These are phyloP conservation scores for Penicillium brevicompactum DNA, from an alignment of 2,329 filamentous ascomycete species.

Conservation along the genomic window DNA sequence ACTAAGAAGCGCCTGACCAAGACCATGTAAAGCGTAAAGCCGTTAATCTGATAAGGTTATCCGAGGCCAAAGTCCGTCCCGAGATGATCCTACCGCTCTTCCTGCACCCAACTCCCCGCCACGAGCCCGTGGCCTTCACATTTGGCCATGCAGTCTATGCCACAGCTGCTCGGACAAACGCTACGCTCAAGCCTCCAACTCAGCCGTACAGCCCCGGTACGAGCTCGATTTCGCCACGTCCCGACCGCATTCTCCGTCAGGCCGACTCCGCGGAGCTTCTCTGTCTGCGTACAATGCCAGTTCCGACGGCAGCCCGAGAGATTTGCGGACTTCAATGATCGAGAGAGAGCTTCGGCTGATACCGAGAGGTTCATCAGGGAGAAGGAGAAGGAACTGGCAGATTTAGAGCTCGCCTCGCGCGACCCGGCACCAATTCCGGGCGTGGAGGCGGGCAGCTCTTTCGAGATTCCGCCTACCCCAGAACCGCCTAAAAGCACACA, in stretches of 20 bases:
- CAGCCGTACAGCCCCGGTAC: constrained; percentile 24
- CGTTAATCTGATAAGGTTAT: constrained; percentile 25
- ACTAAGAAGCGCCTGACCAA: too few relatives aligned
- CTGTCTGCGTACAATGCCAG: constrained; percentile 48
- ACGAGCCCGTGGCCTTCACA: constrained; percentile 22
- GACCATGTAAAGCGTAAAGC: not conserved
- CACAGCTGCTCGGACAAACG: constrained; percentile 43
- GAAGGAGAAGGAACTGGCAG: constrained; percentile 9
- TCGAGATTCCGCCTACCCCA: constrained; percentile 11
- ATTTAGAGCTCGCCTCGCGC: constrained; percentile 21
- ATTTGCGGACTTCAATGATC: constrained; percentile 28
- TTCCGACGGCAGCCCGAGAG: constrained; percentile 35
- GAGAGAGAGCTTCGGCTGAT: constrained; percentile 26
- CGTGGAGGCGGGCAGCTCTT: constrained; percentile 23
- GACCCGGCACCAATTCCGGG: constrained; percentile 19
- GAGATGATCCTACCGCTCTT: constrained; percentile 18
- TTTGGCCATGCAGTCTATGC: constrained; percentile 44
- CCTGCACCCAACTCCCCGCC: constrained; percentile 19
- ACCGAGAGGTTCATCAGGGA: constrained; percentile 15
- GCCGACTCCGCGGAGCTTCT: constrained; percentile 33
- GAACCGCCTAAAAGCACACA: constrained; percentile 10
- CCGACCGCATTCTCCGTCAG: constrained; percentile 20
- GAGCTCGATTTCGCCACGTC: constrained; percentile 21
- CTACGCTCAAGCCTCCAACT: constrained; percentile 32
- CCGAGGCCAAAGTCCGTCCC: constrained; percentile 16